phyloP scores from a whole-genome alignment of 345 rosid species.

The Geranium rotundifolium region DNA sequence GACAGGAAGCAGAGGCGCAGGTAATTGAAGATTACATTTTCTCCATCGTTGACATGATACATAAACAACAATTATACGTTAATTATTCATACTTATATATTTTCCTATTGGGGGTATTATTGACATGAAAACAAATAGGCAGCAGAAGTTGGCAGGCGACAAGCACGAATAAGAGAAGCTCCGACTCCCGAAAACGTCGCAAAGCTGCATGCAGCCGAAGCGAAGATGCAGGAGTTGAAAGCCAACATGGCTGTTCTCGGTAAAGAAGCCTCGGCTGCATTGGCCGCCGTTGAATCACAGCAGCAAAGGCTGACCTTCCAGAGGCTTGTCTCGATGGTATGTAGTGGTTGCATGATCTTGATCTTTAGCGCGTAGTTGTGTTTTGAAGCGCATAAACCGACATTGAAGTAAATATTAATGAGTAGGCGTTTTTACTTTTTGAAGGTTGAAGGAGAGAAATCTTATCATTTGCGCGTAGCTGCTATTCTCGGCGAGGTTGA shows the following conservation, averaged over 20 bases:
- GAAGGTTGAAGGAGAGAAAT: slow-evolving; percentile 94
- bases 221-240: slow-evolving; percentile 68
- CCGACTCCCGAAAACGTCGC: slow-evolving; percentile 87
- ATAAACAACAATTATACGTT: background rate
- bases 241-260: slow-evolving; percentile 95
- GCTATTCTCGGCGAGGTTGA: slow-evolving; percentile 90
- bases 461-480: slow-evolving; percentile 72
- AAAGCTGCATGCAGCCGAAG: slow-evolving; percentile 77
- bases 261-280: slow-evolving; percentile 93
- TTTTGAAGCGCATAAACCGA: no score
- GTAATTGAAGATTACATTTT: slow-evolving; percentile 23
- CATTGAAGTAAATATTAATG: background rate
- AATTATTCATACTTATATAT: slow-evolving; percentile 3
- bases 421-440: slow-evolving; percentile 1
- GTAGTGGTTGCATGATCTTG: slow-evolving; percentile 2
- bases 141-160: slow-evolving; percentile 64
- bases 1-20: slow-evolving; percentile 95
- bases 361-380: background rate
- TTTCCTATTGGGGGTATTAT: slow-evolving; percentile 15
- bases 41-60: slow-evolving; percentile 4
- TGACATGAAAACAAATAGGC: slow-evolving; percentile 40
- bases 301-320: slow-evolving; percentile 87
- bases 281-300: slow-evolving; percentile 93
- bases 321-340: slow-evolving; percentile 85
- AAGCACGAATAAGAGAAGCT: slow-evolving; percentile 67